phyloP scores from a whole-genome alignment of 1,284 basidiomycete species.

The Agroathelia rolfsii region DNA sequence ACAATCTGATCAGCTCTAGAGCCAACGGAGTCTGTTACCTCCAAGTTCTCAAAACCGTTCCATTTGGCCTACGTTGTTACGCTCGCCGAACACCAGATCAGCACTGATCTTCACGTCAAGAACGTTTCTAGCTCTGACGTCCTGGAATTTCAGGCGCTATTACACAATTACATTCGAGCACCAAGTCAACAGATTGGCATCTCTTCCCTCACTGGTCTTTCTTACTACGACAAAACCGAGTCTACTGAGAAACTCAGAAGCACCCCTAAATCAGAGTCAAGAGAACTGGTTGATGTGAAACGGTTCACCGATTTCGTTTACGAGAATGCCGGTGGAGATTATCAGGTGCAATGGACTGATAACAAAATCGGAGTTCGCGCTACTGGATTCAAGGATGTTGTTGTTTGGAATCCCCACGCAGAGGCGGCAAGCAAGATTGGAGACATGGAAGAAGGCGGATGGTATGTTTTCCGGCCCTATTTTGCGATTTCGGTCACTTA shows the following conservation, averaged over 20 bases:
- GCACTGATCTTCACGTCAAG: conserved; percentile 69
- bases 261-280: conserved; percentile 48
- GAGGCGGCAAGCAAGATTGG: conserved; percentile 60
- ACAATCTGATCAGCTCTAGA: conserved; percentile 38
- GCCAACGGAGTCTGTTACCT: conserved; percentile 47
- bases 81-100: conserved; percentile 62
- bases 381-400: conserved; percentile 63
- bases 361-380: conserved; percentile 50
- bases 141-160: conserved; percentile 78
- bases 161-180: conserved; percentile 80
- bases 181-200: conserved; percentile 50
- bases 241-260: conserved; percentile 37
- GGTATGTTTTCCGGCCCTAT: conserved; percentile 37
- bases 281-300: conserved; percentile 53
- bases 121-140: conserved; percentile 48
- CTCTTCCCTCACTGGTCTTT: conserved; percentile 46
- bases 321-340: conserved; percentile 46
- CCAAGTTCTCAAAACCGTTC: conserved; percentile 54
- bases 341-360: conserved; percentile 50
- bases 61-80: conserved; percentile 72
- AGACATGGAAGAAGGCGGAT: conserved; percentile 83
- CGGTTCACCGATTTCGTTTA: conserved; percentile 68
- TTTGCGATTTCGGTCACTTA: conserved; percentile 4
- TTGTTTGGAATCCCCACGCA: conserved; percentile 80
- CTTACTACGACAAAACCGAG: conserved; percentile 75